Conservation (phyloP, 2,329 filamentous ascomycete genomes). For the Xylariaceae sp. region DNA sequence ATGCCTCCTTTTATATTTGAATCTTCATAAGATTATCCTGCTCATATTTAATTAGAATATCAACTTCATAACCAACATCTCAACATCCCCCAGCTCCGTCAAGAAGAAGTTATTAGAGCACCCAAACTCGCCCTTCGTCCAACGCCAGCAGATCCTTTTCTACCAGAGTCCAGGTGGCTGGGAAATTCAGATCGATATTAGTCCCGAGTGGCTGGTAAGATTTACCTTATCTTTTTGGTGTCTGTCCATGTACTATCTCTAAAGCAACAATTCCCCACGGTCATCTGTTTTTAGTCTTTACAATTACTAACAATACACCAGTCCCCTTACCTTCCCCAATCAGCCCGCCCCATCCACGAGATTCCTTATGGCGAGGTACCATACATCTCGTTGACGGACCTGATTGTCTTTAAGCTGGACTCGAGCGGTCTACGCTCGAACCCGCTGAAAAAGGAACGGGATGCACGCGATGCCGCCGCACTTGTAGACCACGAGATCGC, state of each 20-base stretch:
- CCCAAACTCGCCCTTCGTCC: constrained; percentile 33
- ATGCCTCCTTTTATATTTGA: not conserved
- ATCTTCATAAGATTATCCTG: no score
- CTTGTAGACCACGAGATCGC: constrained; percentile 27
- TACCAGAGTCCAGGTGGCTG: constrained; percentile 29
- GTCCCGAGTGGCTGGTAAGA: constrained; percentile 36
- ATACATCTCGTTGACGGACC: constrained; percentile 34
- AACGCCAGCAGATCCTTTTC: constrained; percentile 28
- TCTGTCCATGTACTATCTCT: not conserved
- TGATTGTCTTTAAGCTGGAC: constrained; percentile 36
- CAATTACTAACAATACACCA: constrained; percentile 9
- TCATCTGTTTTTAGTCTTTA: not conserved
- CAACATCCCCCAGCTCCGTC: constrained; percentile 29
- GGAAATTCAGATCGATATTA: constrained; percentile 34
- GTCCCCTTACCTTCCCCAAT: constrained; percentile 33
- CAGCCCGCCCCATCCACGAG: constrained; percentile 27
- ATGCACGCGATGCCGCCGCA: constrained; percentile 32
- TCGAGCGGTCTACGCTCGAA: constrained; percentile 31
- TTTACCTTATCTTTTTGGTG: not conserved
- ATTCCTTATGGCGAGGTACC: constrained; percentile 33
- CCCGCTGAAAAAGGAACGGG: constrained; percentile 30
- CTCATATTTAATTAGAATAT: constrained; percentile 31
- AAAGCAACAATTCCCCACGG: not conserved
- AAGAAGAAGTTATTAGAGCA: constrained; percentile 32
- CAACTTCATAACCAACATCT: constrained; percentile 36